phyloP scores from a whole-genome alignment of 2,329 filamentous ascomycete genomes.

The Trichocomaceae sp. region DNA sequence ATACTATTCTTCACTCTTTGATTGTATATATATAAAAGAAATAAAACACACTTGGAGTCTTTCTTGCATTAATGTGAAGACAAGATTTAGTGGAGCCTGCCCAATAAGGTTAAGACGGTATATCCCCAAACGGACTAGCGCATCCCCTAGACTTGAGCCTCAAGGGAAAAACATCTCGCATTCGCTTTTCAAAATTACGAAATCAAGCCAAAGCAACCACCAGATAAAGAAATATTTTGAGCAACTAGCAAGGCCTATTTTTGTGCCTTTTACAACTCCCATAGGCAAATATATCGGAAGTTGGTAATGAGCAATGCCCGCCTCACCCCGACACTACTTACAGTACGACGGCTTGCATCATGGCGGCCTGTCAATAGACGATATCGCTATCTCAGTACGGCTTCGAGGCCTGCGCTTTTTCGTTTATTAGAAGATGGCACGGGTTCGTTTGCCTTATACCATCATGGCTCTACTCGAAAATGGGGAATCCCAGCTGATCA shows the following conservation, averaged over 20 bases:
- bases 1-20: too few species aligned
- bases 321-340: not conserved
- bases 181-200: not conserved
- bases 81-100: not conserved
- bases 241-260: not conserved
- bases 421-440: constrained; percentile 10
- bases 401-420: constrained; percentile 5
- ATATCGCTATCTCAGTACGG: not conserved
- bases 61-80: too few species aligned
- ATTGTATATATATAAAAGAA: not conserved
- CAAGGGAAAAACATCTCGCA: not conserved
- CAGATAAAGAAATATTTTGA: not conserved
- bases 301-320: constrained; percentile 1
- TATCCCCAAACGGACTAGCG: not conserved
- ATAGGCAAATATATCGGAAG: not conserved
- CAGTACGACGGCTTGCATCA: not conserved
- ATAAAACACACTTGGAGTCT: not conserved
- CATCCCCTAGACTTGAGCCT: not conserved
- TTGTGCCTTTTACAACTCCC: not conserved
- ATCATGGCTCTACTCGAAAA: not conserved
- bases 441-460: not conserved
- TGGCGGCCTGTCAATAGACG: not conserved
- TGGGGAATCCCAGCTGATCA: not conserved
- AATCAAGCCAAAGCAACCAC: not conserved
- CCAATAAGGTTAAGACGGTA: not conserved